Base-by-base conservation (phyloP, 352 stramenopile species). In the Phytopythium chamaehyphon region DNA sequence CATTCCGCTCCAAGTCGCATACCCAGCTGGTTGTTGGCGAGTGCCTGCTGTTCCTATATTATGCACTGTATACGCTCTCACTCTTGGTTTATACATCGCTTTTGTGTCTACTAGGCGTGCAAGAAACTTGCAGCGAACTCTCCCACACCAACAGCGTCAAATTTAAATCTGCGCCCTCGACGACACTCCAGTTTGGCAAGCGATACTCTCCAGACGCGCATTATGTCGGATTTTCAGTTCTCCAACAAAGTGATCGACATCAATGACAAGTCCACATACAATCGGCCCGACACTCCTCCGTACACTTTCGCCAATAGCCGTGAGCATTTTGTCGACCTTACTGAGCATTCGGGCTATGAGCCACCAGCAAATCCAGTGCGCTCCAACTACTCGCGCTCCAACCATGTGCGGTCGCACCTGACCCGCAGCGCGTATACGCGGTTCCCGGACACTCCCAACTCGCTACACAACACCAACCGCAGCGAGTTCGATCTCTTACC, bases 401-500 rank as follows among this genome's bases (percentile, higher is more conserved):
- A 50, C 11, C 47, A 46, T 24, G 57, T 28, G 50, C 61, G 33
- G 49, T 48, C 42, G 5, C 22, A 22, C 22, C 42, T 36, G 42
- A 52, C 43, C 55, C 61, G 9, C 43, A 59, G 57, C 22, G 61
- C 9, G n/a, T 66, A 70, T 40, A 56, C 51, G 18, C 45, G 49
- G 8, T 70, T 66, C 43, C 45, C 54, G n/a, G 57, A 62, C 6
- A 51, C 44, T n/a, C 44, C 44, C 45, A 57, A 59, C 40, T 66
- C 62, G 15, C 53, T 70, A 28, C 62, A 70, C 53, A 51, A 66
- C 49, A 66, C 57, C 3, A 70, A 70, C 45, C 62, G 62, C 39
- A 70, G 62, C 31, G 55, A 68, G 37, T 70, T 60, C 50, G 23
- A 44, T 2, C 53, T 45, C 23, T 62, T 64, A 16, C 61, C 62